A percentile compares a stretch with the other conserved stretches of the same genome.
phyloP scores from a whole-genome alignment of 75 land plant species.

The Picea sitchensis region DNA sequence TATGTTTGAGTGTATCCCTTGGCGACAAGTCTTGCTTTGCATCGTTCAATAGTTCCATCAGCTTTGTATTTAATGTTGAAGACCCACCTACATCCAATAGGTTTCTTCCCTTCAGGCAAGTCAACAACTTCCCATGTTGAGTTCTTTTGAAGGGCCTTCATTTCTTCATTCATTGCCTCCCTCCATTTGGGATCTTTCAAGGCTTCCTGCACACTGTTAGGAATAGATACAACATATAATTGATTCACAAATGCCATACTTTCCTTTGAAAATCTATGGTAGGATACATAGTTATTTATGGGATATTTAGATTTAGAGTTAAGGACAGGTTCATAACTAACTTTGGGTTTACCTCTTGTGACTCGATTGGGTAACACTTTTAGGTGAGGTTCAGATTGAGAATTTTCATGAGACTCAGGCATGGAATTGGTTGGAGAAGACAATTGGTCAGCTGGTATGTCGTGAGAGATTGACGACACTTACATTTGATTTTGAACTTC shows the following conservation, averaged over 20 bases:
- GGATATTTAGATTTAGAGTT: conserved; percentile 16
- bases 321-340: conserved; percentile 16
- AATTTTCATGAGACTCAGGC: neutral
- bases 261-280: conserved; percentile 10
- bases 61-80: conserved; percentile 20
- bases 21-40: conserved; percentile 27
- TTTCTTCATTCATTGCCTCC: conserved; percentile 31
- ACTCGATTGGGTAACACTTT: neutral
- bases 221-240: conserved; percentile 21
- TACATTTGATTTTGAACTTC: too few species aligned
- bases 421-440: neutral
- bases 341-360: conserved; percentile 16
- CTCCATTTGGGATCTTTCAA: conserved; percentile 23
- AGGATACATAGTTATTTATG: conserved; percentile 14
- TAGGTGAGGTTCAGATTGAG: neutral
- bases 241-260: conserved; percentile 15
- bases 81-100: conserved; percentile 20
- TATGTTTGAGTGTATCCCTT: conserved; percentile 26
- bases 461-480: too few species aligned
- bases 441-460: too few species aligned
- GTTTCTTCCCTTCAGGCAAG: conserved; percentile 14
- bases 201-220: conserved; percentile 22
- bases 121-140: conserved; percentile 23
- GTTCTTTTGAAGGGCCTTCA: conserved; percentile 20
- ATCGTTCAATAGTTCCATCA: conserved; percentile 18